phyloP scores from a whole-genome alignment of 306 rosid species.

The Mimosa pudica region DNA sequence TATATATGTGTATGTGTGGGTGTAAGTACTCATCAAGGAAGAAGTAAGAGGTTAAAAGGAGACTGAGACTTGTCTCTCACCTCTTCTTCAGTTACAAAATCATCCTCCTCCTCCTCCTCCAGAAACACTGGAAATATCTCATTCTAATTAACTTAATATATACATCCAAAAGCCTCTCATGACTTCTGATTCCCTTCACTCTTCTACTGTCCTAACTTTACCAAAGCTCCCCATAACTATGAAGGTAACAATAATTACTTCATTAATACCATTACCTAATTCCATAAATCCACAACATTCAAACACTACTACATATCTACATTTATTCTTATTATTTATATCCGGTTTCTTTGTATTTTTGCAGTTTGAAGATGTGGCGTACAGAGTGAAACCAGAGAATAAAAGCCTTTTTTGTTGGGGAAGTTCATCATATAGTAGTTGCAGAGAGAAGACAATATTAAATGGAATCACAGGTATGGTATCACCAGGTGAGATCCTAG shows the following conservation, averaged over 20 bases:
- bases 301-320: background rate
- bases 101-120: background rate
- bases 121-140: background rate
- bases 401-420: conserved; percentile 40
- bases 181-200: background rate
- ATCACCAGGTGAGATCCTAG: conserved; percentile 76
- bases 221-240: conserved; percentile 62
- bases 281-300: background rate
- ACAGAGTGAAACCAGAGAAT: conserved; percentile 60
- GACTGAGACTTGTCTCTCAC: too few relatives aligned
- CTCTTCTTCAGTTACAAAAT: too few relatives aligned
- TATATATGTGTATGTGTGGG: background rate
- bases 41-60: background rate
- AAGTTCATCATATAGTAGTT: conserved; percentile 33
- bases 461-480: conserved; percentile 73
- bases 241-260: conserved; percentile 45
- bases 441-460: conserved; percentile 58
- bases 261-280: background rate
- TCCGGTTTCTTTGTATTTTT: background rate
- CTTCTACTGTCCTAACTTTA: background rate
- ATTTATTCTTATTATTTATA: background rate
- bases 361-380: conserved; percentile 83
- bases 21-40: background rate
- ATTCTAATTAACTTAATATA: background rate
- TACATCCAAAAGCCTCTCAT: too few relatives aligned